phyloP scores from a whole-genome alignment of 2,329 filamentous ascomycete species.

The Curvularia eragrostidis region DNA sequence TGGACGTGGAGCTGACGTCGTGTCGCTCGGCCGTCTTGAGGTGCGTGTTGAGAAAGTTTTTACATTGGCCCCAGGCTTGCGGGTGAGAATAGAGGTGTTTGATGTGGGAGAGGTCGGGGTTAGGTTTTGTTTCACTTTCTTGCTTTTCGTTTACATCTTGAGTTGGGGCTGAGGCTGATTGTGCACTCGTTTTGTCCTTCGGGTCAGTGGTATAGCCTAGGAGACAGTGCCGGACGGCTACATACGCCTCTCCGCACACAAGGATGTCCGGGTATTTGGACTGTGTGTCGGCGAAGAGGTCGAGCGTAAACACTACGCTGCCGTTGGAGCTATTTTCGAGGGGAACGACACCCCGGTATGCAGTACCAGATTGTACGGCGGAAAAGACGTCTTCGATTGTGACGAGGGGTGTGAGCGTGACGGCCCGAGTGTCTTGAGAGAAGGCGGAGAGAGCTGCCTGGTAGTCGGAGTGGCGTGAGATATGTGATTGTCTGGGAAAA shows the following conservation, averaged over 20 bases:
- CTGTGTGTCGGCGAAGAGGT: conserved; percentile 81
- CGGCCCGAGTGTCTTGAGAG: conserved; percentile 31
- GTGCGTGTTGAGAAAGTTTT: conserved; percentile 71
- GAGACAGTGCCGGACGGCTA: conserved; percentile 88
- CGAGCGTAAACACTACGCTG: conserved; percentile 86
- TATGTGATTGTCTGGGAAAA: not conserved
- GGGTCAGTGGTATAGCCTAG: conserved; percentile 59
- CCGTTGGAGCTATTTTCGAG: conserved; percentile 98
- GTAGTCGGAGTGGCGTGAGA: not conserved
- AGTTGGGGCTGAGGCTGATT: too few relatives aligned
- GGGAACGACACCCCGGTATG: conserved; percentile 80
- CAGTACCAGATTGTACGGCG: conserved; percentile 71
- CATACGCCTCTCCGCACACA: conserved; percentile 83
- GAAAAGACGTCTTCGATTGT: conserved; percentile 76
- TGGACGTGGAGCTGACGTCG: conserved; percentile 85
- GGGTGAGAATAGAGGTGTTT: conserved; percentile 88
- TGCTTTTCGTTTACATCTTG: not conserved
- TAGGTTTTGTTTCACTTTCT: not conserved
- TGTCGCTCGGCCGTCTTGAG: conserved; percentile 78
- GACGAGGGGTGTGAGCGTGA: conserved; percentile 50
- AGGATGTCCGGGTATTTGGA: conserved; percentile 69
- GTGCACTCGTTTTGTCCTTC: not conserved
- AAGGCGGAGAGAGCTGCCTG: conserved; percentile 64
- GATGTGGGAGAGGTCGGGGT: conserved; percentile 64
- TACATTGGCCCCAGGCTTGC: conserved; percentile 94